These are phyloP conservation scores for Verbascum thapsus DNA, from an alignment of 257 asterid species.

Conservation along the genomic window DNA sequence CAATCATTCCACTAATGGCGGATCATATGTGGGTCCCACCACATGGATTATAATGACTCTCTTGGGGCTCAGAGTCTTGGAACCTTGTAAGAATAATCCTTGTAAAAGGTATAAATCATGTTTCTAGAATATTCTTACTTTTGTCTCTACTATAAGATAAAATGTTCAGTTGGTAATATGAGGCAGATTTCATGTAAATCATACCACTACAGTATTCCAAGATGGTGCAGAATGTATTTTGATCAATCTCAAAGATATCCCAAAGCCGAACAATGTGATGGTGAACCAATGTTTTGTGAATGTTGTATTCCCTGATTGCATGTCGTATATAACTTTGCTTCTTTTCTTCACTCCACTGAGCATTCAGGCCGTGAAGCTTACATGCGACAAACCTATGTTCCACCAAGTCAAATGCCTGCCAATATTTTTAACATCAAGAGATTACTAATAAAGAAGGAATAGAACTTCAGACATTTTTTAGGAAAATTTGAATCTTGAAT, in stretches of 20 bases:
- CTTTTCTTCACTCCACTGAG: slow-evolving; percentile 99
- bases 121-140: slow-evolving; percentile 9
- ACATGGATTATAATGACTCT: no score
- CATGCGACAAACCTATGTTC: slow-evolving; percentile 97
- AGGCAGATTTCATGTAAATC: slow-evolving; percentile 25
- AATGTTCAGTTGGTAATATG: slow-evolving; percentile 14
- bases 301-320: slow-evolving; percentile 98
- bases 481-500: not conserved
- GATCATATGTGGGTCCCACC: no score
- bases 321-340: slow-evolving; percentile 96
- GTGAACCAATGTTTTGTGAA: slow-evolving; percentile 91
- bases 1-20: no score
- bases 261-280: slow-evolving; percentile 94
- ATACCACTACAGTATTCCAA: slow-evolving; percentile 97
- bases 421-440: slow-evolving; percentile 23
- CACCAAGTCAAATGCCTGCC: slow-evolving; percentile 97
- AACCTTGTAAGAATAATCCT: no score
- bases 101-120: no score
- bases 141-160: no score
- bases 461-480: not conserved
- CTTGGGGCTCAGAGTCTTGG: no score
- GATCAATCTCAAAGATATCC: slow-evolving; percentile 98
- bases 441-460: slow-evolving; percentile 13
- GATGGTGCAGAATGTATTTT: slow-evolving; percentile 92
- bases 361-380: slow-evolving; percentile 95